A percentile compares a stretch with the other conserved stretches of the same genome.
phyloP scores from a whole-genome alignment of 2,329 filamentous ascomycete genomes.

The Cytospora schulzeri region DNA sequence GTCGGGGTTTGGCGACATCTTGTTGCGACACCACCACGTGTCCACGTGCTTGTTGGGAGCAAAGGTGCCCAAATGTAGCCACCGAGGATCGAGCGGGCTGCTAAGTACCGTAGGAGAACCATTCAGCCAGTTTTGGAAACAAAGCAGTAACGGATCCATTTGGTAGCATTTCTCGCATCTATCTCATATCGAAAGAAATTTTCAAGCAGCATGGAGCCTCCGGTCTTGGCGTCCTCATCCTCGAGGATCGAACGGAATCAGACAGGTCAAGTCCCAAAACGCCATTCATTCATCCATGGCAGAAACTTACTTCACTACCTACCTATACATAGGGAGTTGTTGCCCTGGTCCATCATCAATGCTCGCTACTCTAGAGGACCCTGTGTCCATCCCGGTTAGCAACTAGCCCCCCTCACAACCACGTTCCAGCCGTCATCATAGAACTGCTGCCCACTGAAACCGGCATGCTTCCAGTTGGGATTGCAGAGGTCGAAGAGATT shows the following conservation, averaged over 20 bases:
- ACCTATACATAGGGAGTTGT: not conserved
- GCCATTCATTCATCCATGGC: not conserved
- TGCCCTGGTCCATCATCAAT: not conserved
- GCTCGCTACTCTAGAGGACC: no score
- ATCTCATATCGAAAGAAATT: not conserved
- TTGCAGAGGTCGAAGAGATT: slow-evolving; percentile 2
- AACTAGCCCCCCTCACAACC: not conserved
- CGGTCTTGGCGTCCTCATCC: not conserved
- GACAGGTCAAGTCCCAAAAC: not conserved
- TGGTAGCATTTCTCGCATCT: not conserved
- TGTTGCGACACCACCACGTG: not conserved
- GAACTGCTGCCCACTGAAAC: slow-evolving; percentile 15
- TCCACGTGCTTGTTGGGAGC: not conserved
- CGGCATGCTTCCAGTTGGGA: no score
- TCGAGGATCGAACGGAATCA: not conserved
- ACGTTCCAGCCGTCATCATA: slow-evolving; percentile 14
- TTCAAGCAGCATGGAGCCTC: not conserved
- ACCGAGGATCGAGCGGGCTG: not conserved
- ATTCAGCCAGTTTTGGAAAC: not conserved
- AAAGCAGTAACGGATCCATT: not conserved
- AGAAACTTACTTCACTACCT: not conserved
- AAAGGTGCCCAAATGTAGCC: not conserved
- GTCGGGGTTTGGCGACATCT: not conserved
- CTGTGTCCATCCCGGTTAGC: not conserved
- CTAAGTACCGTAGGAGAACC: not conserved